phyloP scores from a whole-genome alignment of 2,329 filamentous ascomycete species.

The Microsporum canis region DNA sequence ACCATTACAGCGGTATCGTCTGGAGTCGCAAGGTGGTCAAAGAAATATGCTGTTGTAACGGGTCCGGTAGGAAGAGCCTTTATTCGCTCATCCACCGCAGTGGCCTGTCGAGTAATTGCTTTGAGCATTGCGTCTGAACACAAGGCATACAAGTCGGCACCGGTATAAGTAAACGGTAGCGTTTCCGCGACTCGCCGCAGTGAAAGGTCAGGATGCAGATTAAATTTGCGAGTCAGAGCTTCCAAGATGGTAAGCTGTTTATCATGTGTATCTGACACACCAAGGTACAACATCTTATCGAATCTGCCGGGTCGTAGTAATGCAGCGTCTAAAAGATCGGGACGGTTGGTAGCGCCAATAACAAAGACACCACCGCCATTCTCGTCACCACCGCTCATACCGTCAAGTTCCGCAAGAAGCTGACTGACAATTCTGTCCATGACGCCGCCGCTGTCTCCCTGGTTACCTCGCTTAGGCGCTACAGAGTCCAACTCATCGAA shows the following conservation, averaged over 20 bases:
- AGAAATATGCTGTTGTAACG: slow-evolving; percentile 84
- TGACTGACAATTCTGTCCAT: slow-evolving; percentile 99
- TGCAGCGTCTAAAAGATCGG: slow-evolving; percentile 95
- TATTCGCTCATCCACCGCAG: slow-evolving; percentile 73
- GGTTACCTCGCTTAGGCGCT: slow-evolving; percentile 94
- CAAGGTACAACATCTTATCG: slow-evolving; percentile 93
- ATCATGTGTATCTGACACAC: slow-evolving; percentile 90
- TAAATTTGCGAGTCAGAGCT: slow-evolving; percentile 89
- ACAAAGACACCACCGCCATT: slow-evolving; percentile 99
- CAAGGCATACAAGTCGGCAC: slow-evolving; percentile 91
- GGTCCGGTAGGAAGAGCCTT: slow-evolving; percentile 46
- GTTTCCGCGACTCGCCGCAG: slow-evolving; percentile 60
- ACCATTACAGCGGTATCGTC: slow-evolving; percentile 82
- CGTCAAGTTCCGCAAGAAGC: slow-evolving; percentile 90
- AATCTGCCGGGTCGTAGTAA: slow-evolving; percentile 97
- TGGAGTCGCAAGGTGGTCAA: slow-evolving; percentile 76
- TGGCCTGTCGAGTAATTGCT: slow-evolving; percentile 83
- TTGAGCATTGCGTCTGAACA: slow-evolving; percentile 99
- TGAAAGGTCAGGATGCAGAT: slow-evolving; percentile 66
- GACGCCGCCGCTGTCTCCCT: slow-evolving; percentile 92
- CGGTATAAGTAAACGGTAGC: slow-evolving; percentile 91
- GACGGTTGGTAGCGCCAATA: slow-evolving; percentile 96
- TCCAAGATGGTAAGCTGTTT: slow-evolving; percentile 93
- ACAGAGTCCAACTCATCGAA: slow-evolving; percentile 97
- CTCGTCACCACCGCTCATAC: slow-evolving; percentile 90